Conservation (phyloP, 1,284 basidiomycete genomes). For the Schizopora paradoxa region DNA sequence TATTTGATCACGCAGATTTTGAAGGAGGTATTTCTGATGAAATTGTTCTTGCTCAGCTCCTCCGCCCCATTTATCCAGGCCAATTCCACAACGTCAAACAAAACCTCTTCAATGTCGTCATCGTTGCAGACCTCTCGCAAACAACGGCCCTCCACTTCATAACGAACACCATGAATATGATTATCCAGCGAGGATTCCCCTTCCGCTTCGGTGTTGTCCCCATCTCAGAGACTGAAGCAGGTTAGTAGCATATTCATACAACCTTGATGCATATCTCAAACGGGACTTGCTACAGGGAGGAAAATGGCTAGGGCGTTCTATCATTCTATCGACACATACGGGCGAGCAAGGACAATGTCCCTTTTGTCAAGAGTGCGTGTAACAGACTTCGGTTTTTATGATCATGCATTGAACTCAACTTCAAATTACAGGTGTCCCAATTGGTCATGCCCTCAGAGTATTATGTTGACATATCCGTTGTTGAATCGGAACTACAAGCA, state of each 20-base stretch:
- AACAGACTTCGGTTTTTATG: neutral
- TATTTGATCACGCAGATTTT: constrained; percentile 3
- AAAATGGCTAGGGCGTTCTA: constrained; percentile 73
- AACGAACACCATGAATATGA: constrained; percentile 52
- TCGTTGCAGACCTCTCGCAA: constrained; percentile 74
- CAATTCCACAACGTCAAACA: constrained; percentile 65
- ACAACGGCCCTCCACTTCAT: constrained; percentile 58
- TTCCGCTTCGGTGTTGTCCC: constrained; percentile 85
- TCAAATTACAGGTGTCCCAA: constrained; percentile 29
- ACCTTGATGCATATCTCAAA: too few species aligned
- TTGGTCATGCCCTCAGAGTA: constrained; percentile 28
- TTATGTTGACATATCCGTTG: constrained; percentile 42
- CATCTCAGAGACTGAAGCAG: constrained; percentile 51
- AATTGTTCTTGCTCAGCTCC: constrained; percentile 40
- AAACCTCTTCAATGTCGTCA: constrained; percentile 79
- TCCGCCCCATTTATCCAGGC: constrained; percentile 70
- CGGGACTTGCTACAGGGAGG: constrained; percentile 49
- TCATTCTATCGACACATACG: constrained; percentile 60
- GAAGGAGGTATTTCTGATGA: neutral
- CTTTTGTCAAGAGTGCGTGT: constrained; percentile 53
- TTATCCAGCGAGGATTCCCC: constrained; percentile 70
- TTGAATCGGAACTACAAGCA: constrained; percentile 39
- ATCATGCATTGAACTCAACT: constrained; percentile 33
- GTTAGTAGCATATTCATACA: constrained; percentile 32
- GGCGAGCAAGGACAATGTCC: constrained; percentile 53